Conservation (phyloP, 768 basidiomycete species). For the Inosperma sp. region DNA sequence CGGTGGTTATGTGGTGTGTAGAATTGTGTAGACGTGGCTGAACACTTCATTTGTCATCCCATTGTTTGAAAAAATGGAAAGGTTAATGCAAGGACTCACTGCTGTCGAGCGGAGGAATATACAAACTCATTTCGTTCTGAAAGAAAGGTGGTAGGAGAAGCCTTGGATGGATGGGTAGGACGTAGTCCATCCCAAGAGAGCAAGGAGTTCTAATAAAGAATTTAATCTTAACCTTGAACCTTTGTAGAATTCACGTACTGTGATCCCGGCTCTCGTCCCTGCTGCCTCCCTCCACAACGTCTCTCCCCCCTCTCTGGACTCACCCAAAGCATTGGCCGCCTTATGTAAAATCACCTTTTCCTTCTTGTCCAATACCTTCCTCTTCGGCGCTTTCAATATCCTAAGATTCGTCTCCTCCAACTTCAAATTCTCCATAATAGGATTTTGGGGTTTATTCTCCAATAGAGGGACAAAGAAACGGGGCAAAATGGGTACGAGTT, state of each 20-base stretch:
- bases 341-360: not conserved
- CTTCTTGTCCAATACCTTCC: too few relatives aligned
- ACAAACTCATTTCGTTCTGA: slow-evolving; percentile 58
- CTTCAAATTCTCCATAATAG: slow-evolving; percentile 59
- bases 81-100: slow-evolving; percentile 41
- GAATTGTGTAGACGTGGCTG: slow-evolving; percentile 42
- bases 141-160: slow-evolving; percentile 51
- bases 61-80: not conserved
- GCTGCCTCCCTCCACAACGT: slow-evolving; percentile 19
- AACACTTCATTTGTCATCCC: slow-evolving; percentile 35
- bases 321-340: not conserved
- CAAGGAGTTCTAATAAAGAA: slow-evolving; percentile 14
- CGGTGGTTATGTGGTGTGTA: slow-evolving; percentile 35
- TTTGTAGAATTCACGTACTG: slow-evolving; percentile 11
- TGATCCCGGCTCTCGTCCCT: slow-evolving; percentile 21
- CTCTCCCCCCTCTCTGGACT: slow-evolving; percentile 4
- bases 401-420: slow-evolving; percentile 21
- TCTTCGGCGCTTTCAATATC: slow-evolving; percentile 11
- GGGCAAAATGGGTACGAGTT: slow-evolving; percentile 39
- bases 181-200: slow-evolving; percentile 63
- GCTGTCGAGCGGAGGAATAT: slow-evolving; percentile 53
- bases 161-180: slow-evolving; percentile 25
- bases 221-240: not conserved
- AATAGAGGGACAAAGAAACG: slow-evolving; percentile 62
- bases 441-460: slow-evolving; percentile 71